A percentile compares a stretch with the other conserved stretches of the same genome.
These are phyloP conservation scores for Escovopsis weberi DNA, from an alignment of 2,329 filamentous ascomycete genomes.

Conservation along the genomic window DNA sequence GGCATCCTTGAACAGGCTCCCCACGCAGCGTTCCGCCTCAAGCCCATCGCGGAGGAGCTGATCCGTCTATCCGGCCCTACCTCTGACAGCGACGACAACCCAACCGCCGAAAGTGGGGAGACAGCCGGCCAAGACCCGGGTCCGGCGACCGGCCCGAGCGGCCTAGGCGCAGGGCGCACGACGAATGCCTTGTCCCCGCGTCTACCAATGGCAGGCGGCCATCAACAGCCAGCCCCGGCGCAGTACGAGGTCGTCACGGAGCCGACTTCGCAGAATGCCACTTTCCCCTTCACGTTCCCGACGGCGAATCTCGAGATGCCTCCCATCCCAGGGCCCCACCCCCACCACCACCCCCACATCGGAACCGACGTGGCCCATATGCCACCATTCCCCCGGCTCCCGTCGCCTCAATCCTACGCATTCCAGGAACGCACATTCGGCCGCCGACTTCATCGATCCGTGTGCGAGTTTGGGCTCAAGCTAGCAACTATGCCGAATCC, in stretches of 20 bases:
- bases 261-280: constrained; percentile 37
- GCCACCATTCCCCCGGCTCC: constrained; percentile 21
- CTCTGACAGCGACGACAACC: constrained; percentile 17
- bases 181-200: too few relatives aligned
- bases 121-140: too few relatives aligned
- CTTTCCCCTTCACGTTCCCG: constrained; percentile 29
- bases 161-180: not conserved
- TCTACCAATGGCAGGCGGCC: not conserved
- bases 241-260: constrained; percentile 36
- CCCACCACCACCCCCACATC: too few relatives aligned
- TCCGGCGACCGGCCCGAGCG: not conserved
- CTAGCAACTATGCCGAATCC: constrained; percentile 38
- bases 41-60: constrained; percentile 42
- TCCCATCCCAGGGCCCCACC: constrained; percentile 6
- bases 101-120: constrained; percentile 5
- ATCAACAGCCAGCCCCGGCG: constrained; percentile 1
- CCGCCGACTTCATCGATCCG: constrained; percentile 51
- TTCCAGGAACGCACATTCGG: constrained; percentile 54
- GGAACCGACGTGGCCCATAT: constrained; percentile 7
- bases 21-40: constrained; percentile 42
- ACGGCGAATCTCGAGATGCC: constrained; percentile 10
- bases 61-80: constrained; percentile 36
- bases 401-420: constrained; percentile 39
- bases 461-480: constrained; percentile 46
- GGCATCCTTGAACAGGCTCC: constrained; percentile 44